Evolutionary conservation across 1,284 basidiomycete species (phyloP), one percentile per base, ranked within the genome.

Genomic region (Puccinia horiana): DNA sequence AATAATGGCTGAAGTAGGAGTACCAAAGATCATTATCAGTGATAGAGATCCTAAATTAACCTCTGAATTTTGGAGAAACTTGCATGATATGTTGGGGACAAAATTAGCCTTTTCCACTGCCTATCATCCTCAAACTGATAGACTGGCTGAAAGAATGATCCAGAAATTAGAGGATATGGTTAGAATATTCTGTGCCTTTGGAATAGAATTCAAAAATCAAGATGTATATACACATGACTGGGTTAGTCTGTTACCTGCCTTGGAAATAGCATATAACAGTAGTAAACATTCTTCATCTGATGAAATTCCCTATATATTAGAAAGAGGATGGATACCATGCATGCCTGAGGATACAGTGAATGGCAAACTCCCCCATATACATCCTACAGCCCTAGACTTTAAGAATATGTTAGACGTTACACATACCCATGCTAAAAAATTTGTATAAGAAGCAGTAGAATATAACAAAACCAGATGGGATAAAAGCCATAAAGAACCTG

Each of bases 211-310:
- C 52, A 37, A 74, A 29, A 44, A 29, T n/a, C 9, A 72, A 14
- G 69, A 72, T 72, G 69, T 16, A 9, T 72, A 72, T 49, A 75
- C 72, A 9, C 72, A 75, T 54, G 72, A 75, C 23, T 75, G 44
- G 47, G 52, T 49, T 35, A 75, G 44, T 14, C 72, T 75, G 2
- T 29, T 75, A 54, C 72, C 72, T 54, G 40, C 72, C 32, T 32
- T 75, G 9, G 42, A 75, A 35, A 32, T 75, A 20, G 72, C 72
- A 4, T 75, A 75, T 35, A 75, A 54, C 32, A 75, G 42, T 54
- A 75, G 72, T 54, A 54, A 52, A 35, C 44, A 49, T 37, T 49
- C 44, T 14, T 54, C 72, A 16, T 47, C 70, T 12, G 32, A 35
- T 26, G 52, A 75, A 56, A 18, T 47, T 23, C 73, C 44, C 1